Evolutionary conservation across 2,329 filamentous ascomycete genomes (phyloP), one percentile per base, ranked within the genome.

Genomic region (Aspergillus neoniger): DNA sequence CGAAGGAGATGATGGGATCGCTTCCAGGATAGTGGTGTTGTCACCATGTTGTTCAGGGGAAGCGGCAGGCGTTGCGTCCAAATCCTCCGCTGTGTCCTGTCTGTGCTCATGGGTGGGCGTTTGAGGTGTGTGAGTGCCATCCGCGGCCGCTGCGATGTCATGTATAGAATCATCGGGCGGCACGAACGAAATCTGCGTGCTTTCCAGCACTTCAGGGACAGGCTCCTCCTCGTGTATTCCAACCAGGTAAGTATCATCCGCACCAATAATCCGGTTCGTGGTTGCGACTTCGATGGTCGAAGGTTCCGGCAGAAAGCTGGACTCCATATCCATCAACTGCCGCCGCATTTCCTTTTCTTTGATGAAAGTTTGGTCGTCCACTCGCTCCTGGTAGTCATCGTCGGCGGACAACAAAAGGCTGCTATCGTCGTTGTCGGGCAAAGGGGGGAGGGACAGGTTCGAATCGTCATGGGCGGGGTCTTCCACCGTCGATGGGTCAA

Each of bases 301-400:
- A 2, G 79, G 76, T 49, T 87, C 85, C 0, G 85, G 85, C 48
- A 88, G 63, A 65, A 88, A 88, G 68, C 85, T 88, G 3, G 86
- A 88, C 70, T 88, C 86, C 58, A 87, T 80, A 65, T 88, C 85
- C 79, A 85, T 81, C 63, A 88, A 71, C 64, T 83, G 83, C 59
- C 81, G 79, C 65, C 82, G 81, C 83, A 88, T 86, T 67, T 86
- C 85, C 55, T 77, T 77, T 71, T 88, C 85, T 66, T 86, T 80
- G 38, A 86, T 69, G 28, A 78, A 68, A 0, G 77, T 80, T 58
- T 78, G 74, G 53, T 79, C 78, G 39, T 74, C 74, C 39, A 62
- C 65, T 52, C 69, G 72, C 52, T 76, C 71, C 51, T 70, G 68
- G 47, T 74, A 71, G 57, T 70, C 72, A 60, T 74, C 69, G 61